A percentile compares a stretch with the other conserved stretches of the same genome.
Evolutionary conservation across 2,329 filamentous ascomycete genomes (phyloP).

Genomic region (Fusarium sambucinum): DNA sequence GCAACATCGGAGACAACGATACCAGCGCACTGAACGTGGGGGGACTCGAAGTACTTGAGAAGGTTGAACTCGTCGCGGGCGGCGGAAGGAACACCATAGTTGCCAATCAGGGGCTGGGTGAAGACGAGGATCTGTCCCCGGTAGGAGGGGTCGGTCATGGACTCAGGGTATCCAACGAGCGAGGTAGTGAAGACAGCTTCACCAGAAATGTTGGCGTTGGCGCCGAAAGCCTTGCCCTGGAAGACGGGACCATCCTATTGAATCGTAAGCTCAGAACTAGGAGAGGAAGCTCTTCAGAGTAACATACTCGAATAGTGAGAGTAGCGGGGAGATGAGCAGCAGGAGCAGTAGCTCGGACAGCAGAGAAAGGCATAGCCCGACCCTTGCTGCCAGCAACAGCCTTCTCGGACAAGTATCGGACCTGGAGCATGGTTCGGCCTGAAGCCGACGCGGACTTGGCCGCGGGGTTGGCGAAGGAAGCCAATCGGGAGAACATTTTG

Average conservation of each 20-base stretch:
- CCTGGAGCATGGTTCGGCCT: slow-evolving; percentile 56
- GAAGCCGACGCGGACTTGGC: slow-evolving; percentile 58
- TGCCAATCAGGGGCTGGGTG: slow-evolving; percentile 97
- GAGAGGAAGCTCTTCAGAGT: background rate
- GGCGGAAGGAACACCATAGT: slow-evolving; percentile 94
- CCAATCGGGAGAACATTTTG: slow-evolving; percentile 71
- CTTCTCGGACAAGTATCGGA: slow-evolving; percentile 54
- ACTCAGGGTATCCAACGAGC: slow-evolving; percentile 97
- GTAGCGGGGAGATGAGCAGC: slow-evolving; percentile 75
- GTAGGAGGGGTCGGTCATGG: slow-evolving; percentile 88
- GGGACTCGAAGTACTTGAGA: slow-evolving; percentile 97
- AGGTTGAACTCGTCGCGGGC: slow-evolving; percentile 89
- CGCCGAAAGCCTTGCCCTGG: slow-evolving; percentile 95
- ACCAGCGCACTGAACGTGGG: slow-evolving; percentile 95
- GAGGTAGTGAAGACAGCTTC: slow-evolving; percentile 99
- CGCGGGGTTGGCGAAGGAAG: slow-evolving; percentile 66
- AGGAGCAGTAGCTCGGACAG: slow-evolving; percentile 71
- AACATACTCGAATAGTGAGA: slow-evolving; percentile 87
- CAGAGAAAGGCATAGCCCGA: slow-evolving; percentile 72
- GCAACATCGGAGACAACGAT: slow-evolving; percentile 97
- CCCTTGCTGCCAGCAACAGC: slow-evolving; percentile 74
- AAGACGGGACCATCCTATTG: slow-evolving; percentile 90
- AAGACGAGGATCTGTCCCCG: slow-evolving; percentile 97
- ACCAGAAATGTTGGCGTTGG: slow-evolving; percentile 95
- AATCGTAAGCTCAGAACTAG: slow-evolving; percentile 19